Percentiles rank a stretch among this genome's conserved stretches.
Conservation (phyloP, 176 grass and related monocot genomes). For the Themeda triandra region DNA sequence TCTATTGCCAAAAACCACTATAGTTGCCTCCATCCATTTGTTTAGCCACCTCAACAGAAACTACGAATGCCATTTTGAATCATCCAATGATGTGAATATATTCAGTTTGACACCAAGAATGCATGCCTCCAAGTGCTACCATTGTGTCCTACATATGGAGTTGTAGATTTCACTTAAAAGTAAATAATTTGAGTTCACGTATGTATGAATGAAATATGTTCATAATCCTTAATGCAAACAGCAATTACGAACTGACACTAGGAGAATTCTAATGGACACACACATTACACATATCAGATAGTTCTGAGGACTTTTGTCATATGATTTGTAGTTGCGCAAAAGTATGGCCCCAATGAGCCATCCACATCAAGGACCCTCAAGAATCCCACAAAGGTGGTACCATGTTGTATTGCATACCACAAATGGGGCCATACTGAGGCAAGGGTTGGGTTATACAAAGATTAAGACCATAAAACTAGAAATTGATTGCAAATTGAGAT, state of each 20-base stretch:
- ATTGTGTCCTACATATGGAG: conserved; percentile 50
- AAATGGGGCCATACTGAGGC: neutral
- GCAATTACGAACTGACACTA: neutral
- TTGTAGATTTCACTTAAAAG: conserved; percentile 41
- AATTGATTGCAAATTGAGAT: neutral
- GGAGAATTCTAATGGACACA: neutral
- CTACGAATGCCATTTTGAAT: conserved; percentile 49
- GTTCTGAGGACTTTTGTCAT: neutral
- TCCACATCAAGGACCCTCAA: neutral
- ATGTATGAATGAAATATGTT: neutral
- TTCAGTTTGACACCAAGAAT: conserved; percentile 44
- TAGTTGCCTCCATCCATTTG: conserved; percentile 43
- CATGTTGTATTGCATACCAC: neutral
- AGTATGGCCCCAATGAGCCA: neutral
- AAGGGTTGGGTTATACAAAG: neutral
- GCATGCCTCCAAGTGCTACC: conserved; percentile 46
- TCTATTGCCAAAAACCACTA: conserved; percentile 46
- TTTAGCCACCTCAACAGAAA: conserved; percentile 52
- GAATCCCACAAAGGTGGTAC: neutral
- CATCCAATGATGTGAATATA: conserved; percentile 39
- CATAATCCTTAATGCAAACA: neutral
- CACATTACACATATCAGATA: neutral
- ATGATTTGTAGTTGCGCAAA: neutral
- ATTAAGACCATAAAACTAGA: neutral
- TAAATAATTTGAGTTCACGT: conserved; percentile 13